Evolutionary conservation across 2,329 filamentous ascomycete species (phyloP).

Genomic region (Xylariales sp.): DNA sequence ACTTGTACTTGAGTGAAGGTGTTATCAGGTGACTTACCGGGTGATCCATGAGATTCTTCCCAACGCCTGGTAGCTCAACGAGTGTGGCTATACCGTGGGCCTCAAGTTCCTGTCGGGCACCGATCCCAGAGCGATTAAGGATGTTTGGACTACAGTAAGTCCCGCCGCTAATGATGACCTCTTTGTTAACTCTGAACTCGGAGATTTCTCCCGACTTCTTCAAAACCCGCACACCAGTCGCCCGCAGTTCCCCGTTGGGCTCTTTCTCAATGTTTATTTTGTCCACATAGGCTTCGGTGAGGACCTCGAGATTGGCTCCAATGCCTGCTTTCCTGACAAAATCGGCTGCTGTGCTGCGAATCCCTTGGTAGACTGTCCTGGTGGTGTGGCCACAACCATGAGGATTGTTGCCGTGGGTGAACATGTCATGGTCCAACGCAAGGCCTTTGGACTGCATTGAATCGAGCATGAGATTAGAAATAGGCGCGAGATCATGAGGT

Average conservation of each 20-base stretch:
- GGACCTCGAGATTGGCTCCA: conserved; percentile 40
- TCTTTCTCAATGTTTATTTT: conserved; percentile 42
- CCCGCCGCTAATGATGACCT: conserved; percentile 39
- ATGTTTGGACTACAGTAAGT: conserved; percentile 48
- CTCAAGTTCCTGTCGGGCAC: conserved; percentile 34
- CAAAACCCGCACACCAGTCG: conserved; percentile 36
- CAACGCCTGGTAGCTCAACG: conserved; percentile 16
- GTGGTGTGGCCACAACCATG: conserved; percentile 53
- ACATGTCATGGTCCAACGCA: conserved; percentile 55
- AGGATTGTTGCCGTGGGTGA: conserved; percentile 42
- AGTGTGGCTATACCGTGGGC: conserved; percentile 9
- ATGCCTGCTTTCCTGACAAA: conserved; percentile 38
- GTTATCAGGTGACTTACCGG: too few species aligned
- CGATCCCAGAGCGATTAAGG: conserved; percentile 48
- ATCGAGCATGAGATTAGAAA: conserved; percentile 49
- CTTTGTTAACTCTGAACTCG: conserved; percentile 28
- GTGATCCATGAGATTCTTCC: conserved; percentile 11
- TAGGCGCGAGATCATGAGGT: conserved; percentile 55
- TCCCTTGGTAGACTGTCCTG: conserved; percentile 47
- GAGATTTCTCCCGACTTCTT: conserved; percentile 33
- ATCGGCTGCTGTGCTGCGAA: conserved; percentile 49
- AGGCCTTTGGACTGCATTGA: conserved; percentile 52
- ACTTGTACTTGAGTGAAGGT: too few species aligned
- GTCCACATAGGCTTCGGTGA: conserved; percentile 45
- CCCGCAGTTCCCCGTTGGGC: conserved; percentile 29